Conservation (phyloP, 208 protist species). For the Leishmania mexicana region DNA sequence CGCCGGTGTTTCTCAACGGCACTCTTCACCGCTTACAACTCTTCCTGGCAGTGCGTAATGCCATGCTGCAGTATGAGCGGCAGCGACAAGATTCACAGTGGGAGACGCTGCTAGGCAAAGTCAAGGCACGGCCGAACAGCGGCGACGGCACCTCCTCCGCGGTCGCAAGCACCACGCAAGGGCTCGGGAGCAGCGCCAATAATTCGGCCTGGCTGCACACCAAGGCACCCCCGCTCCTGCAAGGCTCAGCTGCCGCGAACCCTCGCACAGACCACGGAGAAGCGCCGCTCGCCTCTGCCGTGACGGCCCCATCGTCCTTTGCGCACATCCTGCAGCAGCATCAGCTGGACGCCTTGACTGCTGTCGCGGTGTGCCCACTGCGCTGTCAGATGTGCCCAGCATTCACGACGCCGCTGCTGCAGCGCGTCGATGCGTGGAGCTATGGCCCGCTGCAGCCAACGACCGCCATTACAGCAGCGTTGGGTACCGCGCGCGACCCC, state of each 20-base stretch:
- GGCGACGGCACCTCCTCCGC: neutral
- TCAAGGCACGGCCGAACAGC: neutral
- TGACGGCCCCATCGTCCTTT: constrained; percentile 8
- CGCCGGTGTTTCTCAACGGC: constrained; percentile 21
- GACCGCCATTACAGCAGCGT: neutral
- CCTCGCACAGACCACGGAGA: neutral
- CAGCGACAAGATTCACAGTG: constrained; percentile 29
- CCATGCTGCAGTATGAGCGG: constrained; percentile 28
- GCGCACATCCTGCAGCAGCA: constrained; percentile 17
- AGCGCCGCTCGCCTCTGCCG: neutral
- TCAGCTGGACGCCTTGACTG: constrained; percentile 39
- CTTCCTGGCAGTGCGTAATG: constrained; percentile 21
- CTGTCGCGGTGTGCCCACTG: constrained; percentile 30
- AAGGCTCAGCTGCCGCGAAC: neutral
- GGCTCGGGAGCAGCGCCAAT: neutral
- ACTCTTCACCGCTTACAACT: constrained; percentile 21
- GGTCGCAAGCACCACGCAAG: neutral
- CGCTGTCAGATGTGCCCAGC: constrained; percentile 56
- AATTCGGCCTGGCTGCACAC: neutral
- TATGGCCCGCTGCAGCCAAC: constrained; percentile 51
- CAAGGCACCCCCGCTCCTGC: neutral
- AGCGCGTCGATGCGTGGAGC: constrained; percentile 56
- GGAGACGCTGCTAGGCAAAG: constrained; percentile 14
- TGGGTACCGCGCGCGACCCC: neutral
- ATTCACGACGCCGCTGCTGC: constrained; percentile 57